A percentile compares a stretch with the other conserved stretches of the same genome.
Conservation (phyloP, 192 early-diverging fungal species). For the Irineochytrium annulatum region DNA sequence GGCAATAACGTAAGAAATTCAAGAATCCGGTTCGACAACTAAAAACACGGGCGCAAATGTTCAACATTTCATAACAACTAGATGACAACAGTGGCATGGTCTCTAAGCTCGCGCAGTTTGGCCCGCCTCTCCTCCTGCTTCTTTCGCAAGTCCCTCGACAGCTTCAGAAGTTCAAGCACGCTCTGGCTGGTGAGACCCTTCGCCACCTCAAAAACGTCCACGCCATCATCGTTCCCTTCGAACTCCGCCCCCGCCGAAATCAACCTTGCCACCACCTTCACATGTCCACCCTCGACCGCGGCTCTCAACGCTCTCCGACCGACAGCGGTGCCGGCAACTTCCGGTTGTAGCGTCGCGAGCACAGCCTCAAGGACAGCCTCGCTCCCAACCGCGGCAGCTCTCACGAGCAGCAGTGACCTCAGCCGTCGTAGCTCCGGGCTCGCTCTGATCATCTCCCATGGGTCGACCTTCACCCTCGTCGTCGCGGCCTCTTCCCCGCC, state of each 20-base stretch:
- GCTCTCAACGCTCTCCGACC: conserved; percentile 10
- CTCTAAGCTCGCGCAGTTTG: not conserved
- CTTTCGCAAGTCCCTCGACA: conserved; percentile 10
- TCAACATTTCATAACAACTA: too few species aligned
- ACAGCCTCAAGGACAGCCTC: conserved; percentile 33
- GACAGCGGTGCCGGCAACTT: conserved; percentile 4
- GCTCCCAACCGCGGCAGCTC: conserved; percentile 54
- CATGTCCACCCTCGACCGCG: conserved; percentile 6
- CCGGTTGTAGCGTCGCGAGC: conserved; percentile 12
- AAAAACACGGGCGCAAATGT: too few species aligned
- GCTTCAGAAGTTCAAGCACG: conserved; percentile 7
- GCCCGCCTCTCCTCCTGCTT: conserved; percentile 14
- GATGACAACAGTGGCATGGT: not conserved
- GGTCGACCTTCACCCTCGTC: conserved; percentile 12
- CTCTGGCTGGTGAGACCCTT: conserved; percentile 10
- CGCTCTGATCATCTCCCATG: conserved; percentile 5
- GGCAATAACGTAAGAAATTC: not conserved
- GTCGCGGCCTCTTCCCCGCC: conserved; percentile 11
- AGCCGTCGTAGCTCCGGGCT: conserved; percentile 10
- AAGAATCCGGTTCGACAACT: not conserved
- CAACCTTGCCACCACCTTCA: conserved; percentile 19
- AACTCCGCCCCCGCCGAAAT: conserved; percentile 17
- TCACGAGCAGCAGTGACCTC: conserved; percentile 41
- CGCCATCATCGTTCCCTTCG: conserved; percentile 2
- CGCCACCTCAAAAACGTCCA: conserved; percentile 14